Evolutionary conservation across 2,329 filamentous ascomycete species (phyloP), one percentile per base, ranked within the genome.

Genomic region (Apiospora arundinis): DNA sequence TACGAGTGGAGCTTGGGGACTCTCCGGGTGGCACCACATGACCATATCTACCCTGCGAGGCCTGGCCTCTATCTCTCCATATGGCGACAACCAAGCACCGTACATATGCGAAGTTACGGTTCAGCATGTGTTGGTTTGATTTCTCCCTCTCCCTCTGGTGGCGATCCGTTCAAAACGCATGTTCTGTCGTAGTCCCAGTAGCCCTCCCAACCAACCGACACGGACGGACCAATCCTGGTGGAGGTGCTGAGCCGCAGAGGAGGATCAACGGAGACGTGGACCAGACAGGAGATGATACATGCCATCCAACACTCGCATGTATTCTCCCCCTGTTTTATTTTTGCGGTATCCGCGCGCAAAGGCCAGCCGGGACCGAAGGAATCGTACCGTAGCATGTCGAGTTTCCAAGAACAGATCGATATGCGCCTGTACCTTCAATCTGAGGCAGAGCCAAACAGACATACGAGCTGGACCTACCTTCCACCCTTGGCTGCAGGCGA

Each of bases 381-480:
- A n/a, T 21, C 40, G 56, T 40, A 40, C 32, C 9, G 56, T 40
- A 12, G 37, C 56, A n/a, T 40, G 18, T 63, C 18, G 18, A 63
- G 32, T 63, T 48, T 40, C 56, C 32, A n/a, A 40, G 56, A 63
- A 23, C 56, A 63, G 18, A 63, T 63, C 56, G 18, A 63, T 40
- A 32, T 63, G 56, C 56, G 32, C 32, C 8, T 63, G 32, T 63
- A 63, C 52, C 48, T 52, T 14, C 16, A 45, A 12, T 18, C 42
- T 45, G 42, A 45, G 48, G 48, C 14, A 14, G n/a, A 18, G 6
- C 21, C 21, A n/a, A 6, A 48, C 5, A 4, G 42, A n/a, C 6
- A 56, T 23, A 32, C 49, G 25, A 56, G 49, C 32, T 32, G 32
- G 18, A 16, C 52, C 16, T 21, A 45, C 16, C 11, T 45, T 4